Base-by-base conservation (phyloP, 495 filamentous ascomycete genomes). In the Penicillium pancosmium region DNA sequence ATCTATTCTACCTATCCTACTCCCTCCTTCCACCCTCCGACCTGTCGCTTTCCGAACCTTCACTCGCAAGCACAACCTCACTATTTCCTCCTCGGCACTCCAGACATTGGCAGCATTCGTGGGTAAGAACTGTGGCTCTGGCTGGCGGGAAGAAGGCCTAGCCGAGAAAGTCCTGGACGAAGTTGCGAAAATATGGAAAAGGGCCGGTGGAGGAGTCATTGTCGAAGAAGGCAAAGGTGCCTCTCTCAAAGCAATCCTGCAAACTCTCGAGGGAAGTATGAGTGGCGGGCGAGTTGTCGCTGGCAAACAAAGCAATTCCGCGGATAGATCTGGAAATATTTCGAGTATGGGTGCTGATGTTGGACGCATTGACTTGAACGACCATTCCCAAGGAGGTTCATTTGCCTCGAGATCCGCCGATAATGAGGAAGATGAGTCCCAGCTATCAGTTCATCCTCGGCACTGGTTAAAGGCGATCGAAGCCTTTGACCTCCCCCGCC, bases 11-110 rank as follows among this genome's bases (percentile, higher is more conserved):
- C 91, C 94, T 12, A 92, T 98, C 54, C 72, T 93, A 35, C 88
- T 98, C 33, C 92, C 92, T 16, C 89, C 92, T 4, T 85, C 90
- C 21, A 93, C 91, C 0, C 80, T 98, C 35, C 85, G 94, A 62
- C 95, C 94, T 6, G 80, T 97, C 35, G 94, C 94, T 41, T 98
- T 98, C 70, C 88, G 94, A 40, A 93, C 91, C 0, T 95, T 98
- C 63, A 98, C 94, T 7, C 96, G 97, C 75, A 98, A 98, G 66
- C 91, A 98, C 73, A 93, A 93, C 69, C 80, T 98, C 38, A 98
- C 92, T 0, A 87, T 98, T 40, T 96, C 91, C 4, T 93, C 93
- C 0, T 83, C 92, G 9, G 91, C 94, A 0, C 80, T 98, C 1
- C 85, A 92, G 70, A 84, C 87, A 10, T 79, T 98, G 21, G 92